Base-by-base conservation (phyloP, 1,284 basidiomycete genomes). In the Kwoniella shivajii region DNA sequence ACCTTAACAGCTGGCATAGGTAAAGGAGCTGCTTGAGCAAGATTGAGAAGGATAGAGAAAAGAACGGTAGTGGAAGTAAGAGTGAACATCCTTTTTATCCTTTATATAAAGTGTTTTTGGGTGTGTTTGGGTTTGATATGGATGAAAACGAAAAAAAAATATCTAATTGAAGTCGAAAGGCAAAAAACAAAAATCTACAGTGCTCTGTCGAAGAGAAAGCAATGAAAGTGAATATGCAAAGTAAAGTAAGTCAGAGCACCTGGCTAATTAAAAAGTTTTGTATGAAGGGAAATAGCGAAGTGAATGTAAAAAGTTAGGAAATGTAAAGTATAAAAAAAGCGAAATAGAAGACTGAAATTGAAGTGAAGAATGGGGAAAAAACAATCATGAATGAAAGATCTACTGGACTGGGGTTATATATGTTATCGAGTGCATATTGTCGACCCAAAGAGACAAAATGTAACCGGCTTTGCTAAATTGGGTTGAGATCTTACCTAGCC, bases 1-100 rank as follows among this genome's bases (percentile, higher is more conserved):
- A 64, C 62, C 58, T 61, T 63, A 38, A 54, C 54, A 31, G 57
- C 64, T 9, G 63, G 60, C 60, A 64, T 63, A 18, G 60, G 66
- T 22, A 63, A 48, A 20, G 63, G 63, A 36, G 58, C 55, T 4
- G 60, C 63, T 11, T 49, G 34, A 5, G 57, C 61, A 0, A 68
- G 31, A 39, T 53, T 38, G 11, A 55, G 31, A 11, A 70, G 59
- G 39, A 70, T 41, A 16, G 56, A 41, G 34, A 68, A 64, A 30
- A 66, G 59, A 24, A 63, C 48, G 10, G 56, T 30, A 16, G 52
- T 30, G 5, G 45, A 47, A 22, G 45, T 34, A 11, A 47, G 18
- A 31, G 59, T 37, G 42, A 66, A 57, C 66, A 68, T 68, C 27
- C 38, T 60, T 42, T 49, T 50, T 27, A 18, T 18, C n/a, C n/a